These are phyloP conservation scores for Orbilia javanica DNA, from an alignment of 2,329 filamentous ascomycete genomes.

Conservation along the genomic window DNA sequence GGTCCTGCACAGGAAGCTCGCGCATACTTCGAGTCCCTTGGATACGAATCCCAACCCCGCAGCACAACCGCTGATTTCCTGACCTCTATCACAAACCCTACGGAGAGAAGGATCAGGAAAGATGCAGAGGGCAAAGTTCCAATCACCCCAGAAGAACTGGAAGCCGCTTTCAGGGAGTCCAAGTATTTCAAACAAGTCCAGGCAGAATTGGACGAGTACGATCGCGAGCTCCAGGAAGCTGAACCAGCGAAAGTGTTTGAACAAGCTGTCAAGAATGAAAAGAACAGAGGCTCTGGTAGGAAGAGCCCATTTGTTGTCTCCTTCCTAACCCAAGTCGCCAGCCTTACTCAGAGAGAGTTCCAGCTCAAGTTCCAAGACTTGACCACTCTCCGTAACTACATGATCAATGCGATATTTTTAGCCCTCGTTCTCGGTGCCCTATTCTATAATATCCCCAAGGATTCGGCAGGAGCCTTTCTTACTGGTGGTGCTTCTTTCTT, in stretches of 20 bases:
- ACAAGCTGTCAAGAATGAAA: constrained; percentile 74
- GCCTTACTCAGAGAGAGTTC: constrained; percentile 76
- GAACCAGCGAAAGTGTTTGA: constrained; percentile 76
- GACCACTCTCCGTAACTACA: constrained; percentile 80
- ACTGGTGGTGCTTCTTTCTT: constrained; percentile 76
- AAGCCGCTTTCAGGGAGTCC: constrained; percentile 75
- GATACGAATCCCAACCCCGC: constrained; percentile 71
- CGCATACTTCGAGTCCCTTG: constrained; percentile 76
- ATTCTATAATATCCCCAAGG: constrained; percentile 76
- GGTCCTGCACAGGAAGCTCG: constrained; percentile 74
- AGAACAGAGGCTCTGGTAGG: constrained; percentile 76
- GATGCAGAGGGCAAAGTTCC: constrained; percentile 77
- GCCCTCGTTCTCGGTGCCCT: constrained; percentile 81
- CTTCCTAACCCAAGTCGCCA: constrained; percentile 73
- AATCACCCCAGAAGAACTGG: constrained; percentile 77
- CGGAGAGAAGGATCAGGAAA: constrained; percentile 75
- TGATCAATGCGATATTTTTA: constrained; percentile 82
- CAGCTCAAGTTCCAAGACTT: constrained; percentile 83
- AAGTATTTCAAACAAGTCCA: constrained; percentile 73
- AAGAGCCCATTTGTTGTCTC: constrained; percentile 82
- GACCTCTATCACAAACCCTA: constrained; percentile 79
- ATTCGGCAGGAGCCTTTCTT: constrained; percentile 74
- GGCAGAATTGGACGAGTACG: constrained; percentile 74
- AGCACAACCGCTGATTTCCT: constrained; percentile 83
- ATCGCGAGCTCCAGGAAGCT: constrained; percentile 71